Evolutionary conservation across 2,329 filamentous ascomycete genomes (phyloP).

Genomic region (Aspergillus brunneoviolaceus): DNA sequence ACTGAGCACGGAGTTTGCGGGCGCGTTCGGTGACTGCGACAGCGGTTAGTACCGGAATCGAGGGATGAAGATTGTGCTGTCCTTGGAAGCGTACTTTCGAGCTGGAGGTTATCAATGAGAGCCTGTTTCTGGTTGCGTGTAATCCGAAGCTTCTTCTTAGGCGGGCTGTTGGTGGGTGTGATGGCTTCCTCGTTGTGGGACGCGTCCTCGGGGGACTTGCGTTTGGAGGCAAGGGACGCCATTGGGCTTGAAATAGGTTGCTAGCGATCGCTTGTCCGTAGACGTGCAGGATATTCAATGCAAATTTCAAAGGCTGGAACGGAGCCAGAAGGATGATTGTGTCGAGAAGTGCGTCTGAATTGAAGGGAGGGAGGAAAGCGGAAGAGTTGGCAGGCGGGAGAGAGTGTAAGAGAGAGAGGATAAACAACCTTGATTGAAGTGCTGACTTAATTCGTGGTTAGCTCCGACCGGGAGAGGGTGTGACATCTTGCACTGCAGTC

Average conservation of each 20-base stretch:
- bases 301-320: not conserved
- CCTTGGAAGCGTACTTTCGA: constrained; percentile 66
- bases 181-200: constrained; percentile 50
- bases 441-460: constrained; percentile 28
- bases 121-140: constrained; percentile 76
- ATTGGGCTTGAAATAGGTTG: constrained; percentile 24
- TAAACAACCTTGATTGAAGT: constrained; percentile 41
- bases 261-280: not conserved
- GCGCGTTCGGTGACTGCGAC: constrained; percentile 79
- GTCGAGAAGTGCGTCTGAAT: not conserved
- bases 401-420: constrained; percentile 24
- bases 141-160: constrained; percentile 63
- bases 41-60: constrained; percentile 12
- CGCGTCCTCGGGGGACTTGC: constrained; percentile 40
- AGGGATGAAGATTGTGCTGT: constrained; percentile 11
- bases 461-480: constrained; percentile 16
- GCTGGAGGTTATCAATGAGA: constrained; percentile 82
- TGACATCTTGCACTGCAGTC: constrained; percentile 21
- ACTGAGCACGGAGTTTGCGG: constrained; percentile 83
- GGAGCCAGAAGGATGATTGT: not conserved
- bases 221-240: constrained; percentile 39
- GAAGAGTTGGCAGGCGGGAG: constrained; percentile 7
- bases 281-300: not conserved
- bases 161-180: constrained; percentile 56
- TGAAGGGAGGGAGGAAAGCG: constrained; percentile 1